A percentile compares a stretch with the other conserved stretches of the same genome.
Conservation (phyloP, 1,284 basidiomycete species). For the Coniferiporia sulphurascens region DNA sequence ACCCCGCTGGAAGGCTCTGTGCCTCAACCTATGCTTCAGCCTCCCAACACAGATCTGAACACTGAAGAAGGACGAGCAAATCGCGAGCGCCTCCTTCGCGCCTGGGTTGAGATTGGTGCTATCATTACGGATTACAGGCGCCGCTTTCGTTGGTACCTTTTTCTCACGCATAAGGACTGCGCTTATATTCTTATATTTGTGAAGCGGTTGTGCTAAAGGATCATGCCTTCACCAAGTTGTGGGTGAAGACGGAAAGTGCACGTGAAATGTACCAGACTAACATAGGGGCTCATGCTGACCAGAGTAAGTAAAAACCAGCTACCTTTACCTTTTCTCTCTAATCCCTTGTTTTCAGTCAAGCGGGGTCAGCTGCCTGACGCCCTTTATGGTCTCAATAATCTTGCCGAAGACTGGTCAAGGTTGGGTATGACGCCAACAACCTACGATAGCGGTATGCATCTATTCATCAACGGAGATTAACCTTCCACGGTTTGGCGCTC, state of each 20-base stretch:
- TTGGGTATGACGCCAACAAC: constrained; percentile 63
- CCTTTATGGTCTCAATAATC: constrained; percentile 37
- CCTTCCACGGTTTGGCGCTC: neutral
- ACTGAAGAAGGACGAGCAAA: constrained; percentile 43
- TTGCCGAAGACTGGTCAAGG: constrained; percentile 37
- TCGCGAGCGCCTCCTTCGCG: constrained; percentile 59
- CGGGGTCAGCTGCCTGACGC: constrained; percentile 45
- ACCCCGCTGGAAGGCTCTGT: constrained; percentile 19
- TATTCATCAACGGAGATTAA: neutral
- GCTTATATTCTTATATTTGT: neutral
- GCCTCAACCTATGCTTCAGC: constrained; percentile 38
- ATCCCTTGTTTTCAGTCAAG: constrained; percentile 8
- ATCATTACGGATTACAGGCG: constrained; percentile 58
- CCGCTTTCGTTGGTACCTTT: constrained; percentile 36
- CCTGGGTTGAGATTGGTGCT: constrained; percentile 70
- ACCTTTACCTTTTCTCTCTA: neutral
- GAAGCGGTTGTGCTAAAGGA: constrained; percentile 39
- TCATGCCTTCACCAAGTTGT: constrained; percentile 28
- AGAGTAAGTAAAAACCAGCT: constrained; percentile 44
- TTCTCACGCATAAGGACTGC: neutral
- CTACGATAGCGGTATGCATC: constrained; percentile 52
- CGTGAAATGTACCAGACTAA: constrained; percentile 65
- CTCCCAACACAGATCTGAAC: constrained; percentile 48
- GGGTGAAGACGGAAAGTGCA: constrained; percentile 53
- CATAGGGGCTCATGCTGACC: constrained; percentile 70